These are phyloP conservation scores for Physaria fendleri DNA, from an alignment of 345 rosid species.

Conservation along the genomic window DNA sequence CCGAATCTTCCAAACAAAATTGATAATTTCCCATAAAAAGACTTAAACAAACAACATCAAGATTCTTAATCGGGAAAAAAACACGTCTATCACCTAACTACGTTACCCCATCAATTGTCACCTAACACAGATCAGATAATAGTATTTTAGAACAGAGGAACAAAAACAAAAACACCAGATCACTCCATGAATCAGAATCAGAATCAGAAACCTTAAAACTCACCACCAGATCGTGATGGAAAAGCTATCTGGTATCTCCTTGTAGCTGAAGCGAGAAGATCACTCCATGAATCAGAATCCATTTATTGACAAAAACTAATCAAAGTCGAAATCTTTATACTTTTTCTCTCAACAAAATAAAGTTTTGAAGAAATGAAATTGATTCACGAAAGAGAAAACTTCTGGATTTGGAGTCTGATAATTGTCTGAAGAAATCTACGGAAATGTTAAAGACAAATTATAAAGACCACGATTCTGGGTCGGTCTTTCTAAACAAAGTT, in stretches of 20 bases:
- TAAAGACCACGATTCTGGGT: conserved; percentile 20
- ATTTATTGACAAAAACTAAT: conserved; percentile 34
- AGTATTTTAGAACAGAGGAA: neutral
- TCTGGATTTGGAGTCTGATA: neutral
- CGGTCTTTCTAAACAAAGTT: neutral
- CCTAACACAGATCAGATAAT: neutral
- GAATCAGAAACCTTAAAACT: conserved; percentile 21
- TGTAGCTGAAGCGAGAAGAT: conserved; percentile 70
- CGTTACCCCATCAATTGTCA: neutral
- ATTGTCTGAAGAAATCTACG: conserved; percentile 3
- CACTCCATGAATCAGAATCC: conserved; percentile 92
- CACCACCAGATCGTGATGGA: conserved; percentile 89
- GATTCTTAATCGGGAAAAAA: neutral
- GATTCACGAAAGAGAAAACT: neutral
- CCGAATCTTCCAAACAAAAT: neutral
- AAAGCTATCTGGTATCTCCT: conserved; percentile 72
- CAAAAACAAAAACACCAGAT: too few relatives aligned
- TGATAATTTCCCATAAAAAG: neutral
- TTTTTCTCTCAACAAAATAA: neutral
- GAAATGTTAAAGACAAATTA: conserved; percentile 10
- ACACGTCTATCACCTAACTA: neutral
- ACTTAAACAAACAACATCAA: neutral
- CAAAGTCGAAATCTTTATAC: neutral
- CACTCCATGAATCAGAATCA: too few relatives aligned
- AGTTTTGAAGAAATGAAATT: neutral